Base-by-base conservation (phyloP, 2,329 filamentous ascomycete species). In the Rhexocercosporidium sp. region DNA sequence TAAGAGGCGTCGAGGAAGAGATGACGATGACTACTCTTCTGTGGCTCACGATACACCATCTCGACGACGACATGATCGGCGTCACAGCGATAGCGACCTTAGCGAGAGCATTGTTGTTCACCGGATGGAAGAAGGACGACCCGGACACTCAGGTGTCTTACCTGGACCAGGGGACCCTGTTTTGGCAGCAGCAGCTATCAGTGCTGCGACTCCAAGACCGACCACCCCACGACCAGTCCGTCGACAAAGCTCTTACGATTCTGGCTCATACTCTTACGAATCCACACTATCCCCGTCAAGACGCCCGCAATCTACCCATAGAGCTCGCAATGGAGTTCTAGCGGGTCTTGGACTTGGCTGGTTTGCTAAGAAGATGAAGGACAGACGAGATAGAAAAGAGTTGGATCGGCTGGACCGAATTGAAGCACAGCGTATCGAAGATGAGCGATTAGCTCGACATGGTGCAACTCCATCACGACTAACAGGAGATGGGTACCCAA, bases 271-370 rank as follows among this genome's bases (percentile, higher is more conserved):
- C 80, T 86, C 88, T 65, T 68, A 65, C 29, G 87, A 87, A 68
- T 87, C 86, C 0, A 82, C 85, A 49, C 39, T 62, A 11, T 91
- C 86, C 70, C 89, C 87, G 14, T 93, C 90, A 53, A 83, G 84
- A 63, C 78, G 81, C 20, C 85, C 86, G 53, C 82, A 83, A 29
- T 75, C 80, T 14, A 79, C 83, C 65, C 79, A 81, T 62, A 76
- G 74, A 34, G 39, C 75, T 73, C 64, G 80, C 63, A 78, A 81
- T 14, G 84, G 85, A 69, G 20, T 90, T 57, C 53, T 90, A 59
- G 88, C 86, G 9, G 83, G 89, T 1, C 78, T 92, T 29, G 90
- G 90, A 1, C 81, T 91, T 39, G 91, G 90, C 9, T 92, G 90
- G 81, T 80, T 94, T 57, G 86, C 87, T 7, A 90, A 86, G 79